Conservation (phyloP, 2,329 filamentous ascomycete genomes). For the Shiraia sp. region DNA sequence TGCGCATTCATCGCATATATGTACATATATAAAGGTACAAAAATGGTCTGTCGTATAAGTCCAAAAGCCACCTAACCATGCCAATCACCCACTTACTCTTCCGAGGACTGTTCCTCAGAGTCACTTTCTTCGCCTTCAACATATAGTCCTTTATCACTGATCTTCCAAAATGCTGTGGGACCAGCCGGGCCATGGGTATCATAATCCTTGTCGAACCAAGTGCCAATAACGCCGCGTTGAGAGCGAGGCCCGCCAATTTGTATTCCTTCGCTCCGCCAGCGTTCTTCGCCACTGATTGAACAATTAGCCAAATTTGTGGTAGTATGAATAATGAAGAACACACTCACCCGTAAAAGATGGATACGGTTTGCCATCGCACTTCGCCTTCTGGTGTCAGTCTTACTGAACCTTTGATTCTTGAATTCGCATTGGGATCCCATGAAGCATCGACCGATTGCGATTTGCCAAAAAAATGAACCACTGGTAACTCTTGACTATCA, state of each 20-base stretch:
- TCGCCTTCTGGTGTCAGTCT: constrained; percentile 70
- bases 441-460: constrained; percentile 65
- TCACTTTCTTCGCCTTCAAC: constrained; percentile 14
- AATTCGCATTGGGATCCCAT: constrained; percentile 72
- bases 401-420: constrained; percentile 66
- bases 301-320: constrained; percentile 27
- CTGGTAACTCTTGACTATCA: constrained; percentile 62
- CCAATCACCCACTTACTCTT: constrained; percentile 1
- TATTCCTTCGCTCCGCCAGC: constrained; percentile 77
- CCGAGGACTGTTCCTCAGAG: constrained; percentile 3
- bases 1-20: not conserved
- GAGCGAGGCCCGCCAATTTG: constrained; percentile 71
- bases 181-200: constrained; percentile 71
- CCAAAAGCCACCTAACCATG: not conserved
- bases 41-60: no score
- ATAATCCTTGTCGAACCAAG: constrained; percentile 78
- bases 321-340: not conserved
- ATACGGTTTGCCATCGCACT: constrained; percentile 73
- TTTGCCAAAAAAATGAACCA: constrained; percentile 69
- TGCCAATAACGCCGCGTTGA: constrained; percentile 70
- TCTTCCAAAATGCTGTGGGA: constrained; percentile 79
- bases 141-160: constrained; percentile 52
- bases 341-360: constrained; percentile 59
- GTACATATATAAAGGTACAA: no score
- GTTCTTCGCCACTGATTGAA: constrained; percentile 61